Percentiles rank a stretch among this genome's conserved stretches.
Conservation (phyloP, 306 rosid species). For the apple (Malus domestica) region ASM211411v1 NC_041802.1:23983001-23983500, state of each 20-base stretch:
- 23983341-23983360: constrained; percentile 2
- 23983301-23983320: background rate
- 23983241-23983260: background rate
- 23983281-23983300: background rate
- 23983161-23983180: background rate
- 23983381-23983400: constrained; percentile 5
- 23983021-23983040: too few species aligned
- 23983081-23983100: too few species aligned
- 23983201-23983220: background rate
- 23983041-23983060: too few species aligned
- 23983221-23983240: background rate
- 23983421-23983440: background rate
- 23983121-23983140: too few species aligned
- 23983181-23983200: background rate
- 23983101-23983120: too few species aligned
- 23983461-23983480: background rate
- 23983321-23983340: background rate
- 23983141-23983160: too few species aligned
- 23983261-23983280: constrained; percentile 8
- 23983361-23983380: background rate
- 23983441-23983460: background rate
- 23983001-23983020: too few species aligned
- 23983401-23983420: background rate
- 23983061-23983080: too few species aligned
- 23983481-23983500: background rate